Evolutionary conservation across 2,329 filamentous ascomycete genomes (phyloP).

Genomic region (Epichloe coenophiala): DNA sequence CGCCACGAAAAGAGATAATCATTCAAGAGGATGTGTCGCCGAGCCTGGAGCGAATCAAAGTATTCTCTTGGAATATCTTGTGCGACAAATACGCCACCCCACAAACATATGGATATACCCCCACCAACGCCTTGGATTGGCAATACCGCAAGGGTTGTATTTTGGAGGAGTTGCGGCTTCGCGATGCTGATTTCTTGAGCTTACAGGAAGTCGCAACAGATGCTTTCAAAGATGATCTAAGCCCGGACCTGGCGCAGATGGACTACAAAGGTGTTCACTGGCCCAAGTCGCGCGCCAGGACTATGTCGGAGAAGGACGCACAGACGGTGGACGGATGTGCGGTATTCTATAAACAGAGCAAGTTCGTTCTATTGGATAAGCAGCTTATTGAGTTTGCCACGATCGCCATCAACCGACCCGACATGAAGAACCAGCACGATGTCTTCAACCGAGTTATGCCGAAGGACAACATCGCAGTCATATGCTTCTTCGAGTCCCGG

Average conservation of each 20-base stretch:
- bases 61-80: constrained; percentile 89
- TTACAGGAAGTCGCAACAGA: constrained; percentile 89
- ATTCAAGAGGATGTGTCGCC: constrained; percentile 53
- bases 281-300: constrained; percentile 79
- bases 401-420: constrained; percentile 83
- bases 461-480: constrained; percentile 88
- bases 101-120: constrained; percentile 79
- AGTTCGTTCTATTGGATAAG: constrained; percentile 89
- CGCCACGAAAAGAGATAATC: constrained; percentile 64
- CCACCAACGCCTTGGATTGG: constrained; percentile 71
- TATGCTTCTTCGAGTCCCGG: constrained; percentile 86
- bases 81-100: constrained; percentile 87
- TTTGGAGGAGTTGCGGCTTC: constrained; percentile 63
- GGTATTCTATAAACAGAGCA: constrained; percentile 90
- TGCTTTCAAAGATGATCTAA: constrained; percentile 83
- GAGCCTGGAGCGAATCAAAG: constrained; percentile 58
- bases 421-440: constrained; percentile 95
- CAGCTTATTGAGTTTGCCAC: constrained; percentile 85
- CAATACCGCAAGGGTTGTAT: constrained; percentile 75
- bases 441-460: constrained; percentile 99
- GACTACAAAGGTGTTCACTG: constrained; percentile 93
- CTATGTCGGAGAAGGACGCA: constrained; percentile 81
- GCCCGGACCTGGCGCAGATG: constrained; percentile 68
- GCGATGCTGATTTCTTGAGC: constrained; percentile 80
- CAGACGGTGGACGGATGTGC: constrained; percentile 91